Evolutionary conservation across 2,329 filamentous ascomycete species (phyloP), one percentile per base, ranked within the genome.

Genomic region (Metarhizium sp.): DNA sequence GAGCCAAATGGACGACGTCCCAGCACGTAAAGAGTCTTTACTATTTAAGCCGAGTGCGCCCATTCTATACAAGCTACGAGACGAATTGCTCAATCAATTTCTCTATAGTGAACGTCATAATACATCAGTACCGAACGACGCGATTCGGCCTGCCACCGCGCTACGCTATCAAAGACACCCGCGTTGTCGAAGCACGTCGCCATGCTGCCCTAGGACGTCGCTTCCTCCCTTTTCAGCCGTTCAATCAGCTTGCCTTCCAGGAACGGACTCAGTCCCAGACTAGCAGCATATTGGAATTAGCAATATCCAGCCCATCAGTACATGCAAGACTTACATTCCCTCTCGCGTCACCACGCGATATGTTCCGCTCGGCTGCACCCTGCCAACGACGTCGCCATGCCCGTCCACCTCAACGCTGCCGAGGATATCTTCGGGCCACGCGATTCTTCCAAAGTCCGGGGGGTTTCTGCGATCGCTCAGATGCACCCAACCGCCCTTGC

Each of bases 381-480:
- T 77, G 25, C 81, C 81, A 30, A 84, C 71, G 52, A 86, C 78
- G 32, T 77, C 65, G 0, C 85, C 85, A 6, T 69, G 60, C 2
- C 73, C 75, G 63, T 86, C 75, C 5, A 87, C 84, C 64, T 86
- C 80, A 45, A 87, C 75, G 59, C 84, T 87, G 42, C 84, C 85
- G 54, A 88, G 72, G 42, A 88, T 88, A 63, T 88, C 84, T 62
- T 87, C 84, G 1, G 84, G 84, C 75, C 80, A 86, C 2, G 84
- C 82, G 64, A 87, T 87, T 53, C 85, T 71, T 16, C 84, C 84
- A 73, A 78, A 87, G 62, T 86, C 84, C 0, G 82, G 84, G 2
- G 83, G 82, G 52, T 85, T 85, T 53, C 85, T 72, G 53, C 73
- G 63, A 64, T 88, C 85, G 55, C 81, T 85, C 5, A 88, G 72